These are phyloP conservation scores for Spirogloea muscicola DNA, from an alignment of 139 green algal genomes.

Conservation along the genomic window DNA sequence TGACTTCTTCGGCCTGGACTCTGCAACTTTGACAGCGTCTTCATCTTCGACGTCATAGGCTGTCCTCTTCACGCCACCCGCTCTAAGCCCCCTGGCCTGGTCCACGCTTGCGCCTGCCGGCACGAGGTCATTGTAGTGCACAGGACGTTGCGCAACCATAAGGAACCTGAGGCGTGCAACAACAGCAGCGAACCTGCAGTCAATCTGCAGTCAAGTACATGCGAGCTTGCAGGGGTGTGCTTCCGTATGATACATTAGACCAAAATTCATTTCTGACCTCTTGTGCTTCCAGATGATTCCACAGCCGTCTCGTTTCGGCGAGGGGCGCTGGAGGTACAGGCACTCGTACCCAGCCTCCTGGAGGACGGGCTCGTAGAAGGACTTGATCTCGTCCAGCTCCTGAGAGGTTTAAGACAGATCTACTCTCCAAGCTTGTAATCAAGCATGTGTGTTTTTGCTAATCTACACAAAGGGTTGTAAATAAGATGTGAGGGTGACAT, in stretches of 20 bases:
- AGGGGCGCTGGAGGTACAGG: slow-evolving; percentile 29
- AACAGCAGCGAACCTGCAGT: neutral
- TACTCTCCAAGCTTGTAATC: no score
- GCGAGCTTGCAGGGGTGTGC: neutral
- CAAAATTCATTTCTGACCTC: no score
- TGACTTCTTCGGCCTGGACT: no score
- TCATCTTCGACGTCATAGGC: neutral
- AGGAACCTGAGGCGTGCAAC: neutral
- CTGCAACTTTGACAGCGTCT: no score
- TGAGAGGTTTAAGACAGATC: no score
- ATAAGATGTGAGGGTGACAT: no score
- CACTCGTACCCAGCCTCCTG: neutral
- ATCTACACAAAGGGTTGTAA: no score
- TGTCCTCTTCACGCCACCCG: neutral
- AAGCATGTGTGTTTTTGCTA: no score
- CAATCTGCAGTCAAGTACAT: neutral
- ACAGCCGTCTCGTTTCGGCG: slow-evolving; percentile 25
- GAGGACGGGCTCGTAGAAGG: slow-evolving; percentile 12
- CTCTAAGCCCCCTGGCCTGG: neutral
- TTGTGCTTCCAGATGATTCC: slow-evolving; percentile 16
- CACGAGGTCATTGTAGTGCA: slow-evolving; percentile 31
- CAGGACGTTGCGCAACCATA: neutral
- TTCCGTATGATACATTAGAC: neutral
- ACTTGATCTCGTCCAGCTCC: slow-evolving; percentile 37
- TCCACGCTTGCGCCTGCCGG: neutral